Evolutionary conservation across 257 asterid genomes (phyloP).

Genomic region (Jacaranda copaia): DNA sequence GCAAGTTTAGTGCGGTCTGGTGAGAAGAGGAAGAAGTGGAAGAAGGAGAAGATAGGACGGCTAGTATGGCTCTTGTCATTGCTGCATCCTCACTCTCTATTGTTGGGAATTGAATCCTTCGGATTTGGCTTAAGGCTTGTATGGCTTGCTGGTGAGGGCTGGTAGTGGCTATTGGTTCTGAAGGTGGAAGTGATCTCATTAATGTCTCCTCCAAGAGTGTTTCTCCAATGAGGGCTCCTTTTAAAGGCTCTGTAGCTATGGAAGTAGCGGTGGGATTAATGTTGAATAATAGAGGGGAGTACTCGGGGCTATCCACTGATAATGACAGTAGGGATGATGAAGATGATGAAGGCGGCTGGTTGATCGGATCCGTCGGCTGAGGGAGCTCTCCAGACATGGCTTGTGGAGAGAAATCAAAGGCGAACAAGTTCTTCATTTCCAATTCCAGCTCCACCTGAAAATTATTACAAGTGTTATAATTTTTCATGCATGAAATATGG

Average conservation of each 20-base stretch:
- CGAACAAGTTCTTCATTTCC: constrained; percentile 59
- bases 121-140: constrained; percentile 38
- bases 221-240: constrained; percentile 20
- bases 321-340: constrained; percentile 74
- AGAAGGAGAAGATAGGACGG: constrained; percentile 54
- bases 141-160: constrained; percentile 34
- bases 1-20: constrained; percentile 19
- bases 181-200: neutral
- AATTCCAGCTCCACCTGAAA: constrained; percentile 63
- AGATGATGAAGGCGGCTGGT: constrained; percentile 59
- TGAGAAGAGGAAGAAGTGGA: constrained; percentile 35
- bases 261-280: constrained; percentile 37
- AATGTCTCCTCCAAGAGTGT: constrained; percentile 5
- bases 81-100: constrained; percentile 61
- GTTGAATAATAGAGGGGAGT: constrained; percentile 51
- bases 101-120: constrained; percentile 48
- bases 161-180: constrained; percentile 25
- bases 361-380: constrained; percentile 40
- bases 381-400: constrained; percentile 9
- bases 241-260: constrained; percentile 35
- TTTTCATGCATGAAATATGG: neutral
- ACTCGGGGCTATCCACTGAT: constrained; percentile 71
- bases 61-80: constrained; percentile 67
- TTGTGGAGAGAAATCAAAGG: constrained; percentile 44
- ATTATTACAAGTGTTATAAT: neutral